Percentiles rank a stretch among this genome's conserved stretches.
phyloP scores from a whole-genome alignment of 1,139 yeast genomes.

The Kodamaea fungicola region DNA sequence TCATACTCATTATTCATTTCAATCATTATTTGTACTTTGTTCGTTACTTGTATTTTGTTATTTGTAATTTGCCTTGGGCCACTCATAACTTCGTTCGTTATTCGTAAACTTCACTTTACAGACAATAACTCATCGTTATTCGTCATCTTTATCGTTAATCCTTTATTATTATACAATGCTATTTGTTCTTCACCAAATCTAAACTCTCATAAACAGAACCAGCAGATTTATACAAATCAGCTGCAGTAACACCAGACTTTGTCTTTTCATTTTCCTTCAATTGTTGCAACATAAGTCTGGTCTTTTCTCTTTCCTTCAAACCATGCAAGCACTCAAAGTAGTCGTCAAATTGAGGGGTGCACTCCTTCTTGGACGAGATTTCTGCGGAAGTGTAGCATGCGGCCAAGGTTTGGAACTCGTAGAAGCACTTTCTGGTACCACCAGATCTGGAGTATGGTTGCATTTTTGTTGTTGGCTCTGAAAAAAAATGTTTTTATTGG shows the following conservation, averaged over 20 bases:
- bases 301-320: constrained; percentile 45
- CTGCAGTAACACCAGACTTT: constrained; percentile 41
- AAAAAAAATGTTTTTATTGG: constrained; percentile 5
- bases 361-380: constrained; percentile 39
- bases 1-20: no score
- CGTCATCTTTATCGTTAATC: background rate
- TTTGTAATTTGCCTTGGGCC: no score
- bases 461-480: constrained; percentile 20
- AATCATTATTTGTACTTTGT: no score
- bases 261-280: constrained; percentile 42
- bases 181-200: constrained; percentile 33
- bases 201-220: constrained; percentile 46
- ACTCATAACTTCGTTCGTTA: no score
- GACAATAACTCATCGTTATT: no score
- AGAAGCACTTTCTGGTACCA: constrained; percentile 50
- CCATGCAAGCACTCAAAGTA: constrained; percentile 51
- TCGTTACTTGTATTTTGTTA: no score
- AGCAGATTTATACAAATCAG: constrained; percentile 43
- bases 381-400: constrained; percentile 49
- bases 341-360: constrained; percentile 46
- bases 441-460: constrained; percentile 51
- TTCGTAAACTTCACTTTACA: no score
- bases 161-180: background rate
- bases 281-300: constrained; percentile 45
- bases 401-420: constrained; percentile 45